Evolutionary conservation across 176 grass and related monocot genomes (phyloP).

Genomic region (Carex cristatella): DNA sequence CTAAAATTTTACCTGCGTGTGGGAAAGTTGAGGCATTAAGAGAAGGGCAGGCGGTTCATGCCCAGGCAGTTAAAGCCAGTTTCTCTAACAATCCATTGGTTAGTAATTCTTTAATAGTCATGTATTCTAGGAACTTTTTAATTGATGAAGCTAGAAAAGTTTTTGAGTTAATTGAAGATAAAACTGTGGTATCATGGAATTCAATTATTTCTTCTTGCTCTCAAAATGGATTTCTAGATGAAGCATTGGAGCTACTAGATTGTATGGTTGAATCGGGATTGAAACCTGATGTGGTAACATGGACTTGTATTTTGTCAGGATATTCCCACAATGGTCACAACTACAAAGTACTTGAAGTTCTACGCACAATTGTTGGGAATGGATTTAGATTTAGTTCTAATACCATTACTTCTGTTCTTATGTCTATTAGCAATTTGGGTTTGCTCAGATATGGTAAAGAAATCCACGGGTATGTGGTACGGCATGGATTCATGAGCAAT

Average conservation of each 20-base stretch:
- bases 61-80: slow-evolving; percentile 34
- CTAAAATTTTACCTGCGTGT: slow-evolving; percentile 62
- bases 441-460: slow-evolving; percentile 41
- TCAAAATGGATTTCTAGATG: slow-evolving; percentile 57
- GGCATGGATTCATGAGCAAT: slow-evolving; percentile 37
- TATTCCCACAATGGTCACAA: slow-evolving; percentile 48
- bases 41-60: slow-evolving; percentile 53
- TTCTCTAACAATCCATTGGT: slow-evolving; percentile 34
- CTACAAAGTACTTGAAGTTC: slow-evolving; percentile 35
- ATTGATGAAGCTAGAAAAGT: slow-evolving; percentile 40
- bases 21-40: slow-evolving; percentile 38
- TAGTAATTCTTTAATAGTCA: slow-evolving; percentile 66
- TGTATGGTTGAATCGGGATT: slow-evolving; percentile 38
- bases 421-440: slow-evolving; percentile 40
- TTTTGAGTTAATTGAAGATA: slow-evolving; percentile 29
- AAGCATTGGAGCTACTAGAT: slow-evolving; percentile 49
- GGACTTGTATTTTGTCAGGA: slow-evolving; percentile 74
- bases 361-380: slow-evolving; percentile 33
- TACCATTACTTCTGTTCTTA: slow-evolving; percentile 56
- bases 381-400: slow-evolving; percentile 41
- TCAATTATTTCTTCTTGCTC: slow-evolving; percentile 66
- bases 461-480: slow-evolving; percentile 53
- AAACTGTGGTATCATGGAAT: slow-evolving; percentile 61
- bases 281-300: slow-evolving; percentile 50
- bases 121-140: slow-evolving; percentile 73